Percentiles rank a stretch among this genome's conserved stretches.
Evolutionary conservation across 2,329 filamentous ascomycete species (phyloP).

Genomic region (Exophiala sp.): DNA sequence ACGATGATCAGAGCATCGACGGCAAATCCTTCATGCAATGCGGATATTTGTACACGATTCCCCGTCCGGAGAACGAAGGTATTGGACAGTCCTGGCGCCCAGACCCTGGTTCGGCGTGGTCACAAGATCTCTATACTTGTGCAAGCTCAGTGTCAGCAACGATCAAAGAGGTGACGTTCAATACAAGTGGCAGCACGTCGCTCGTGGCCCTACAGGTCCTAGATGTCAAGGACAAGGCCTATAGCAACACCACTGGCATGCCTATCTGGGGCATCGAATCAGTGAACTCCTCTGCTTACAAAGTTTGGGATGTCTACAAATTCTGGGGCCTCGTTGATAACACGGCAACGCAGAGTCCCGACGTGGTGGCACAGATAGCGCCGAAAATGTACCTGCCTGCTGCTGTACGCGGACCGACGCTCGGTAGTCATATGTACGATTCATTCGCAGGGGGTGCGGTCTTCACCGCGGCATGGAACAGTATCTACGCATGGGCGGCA

Average conservation of each 20-base stretch:
- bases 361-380: background rate
- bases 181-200: constrained; percentile 33
- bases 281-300: background rate
- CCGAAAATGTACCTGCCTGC: background rate
- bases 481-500: constrained; percentile 1
- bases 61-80: background rate
- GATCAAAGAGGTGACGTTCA: constrained; percentile 46
- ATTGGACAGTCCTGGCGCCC: constrained; percentile 32
- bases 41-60: constrained; percentile 1
- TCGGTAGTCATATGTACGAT: constrained; percentile 1
- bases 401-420: background rate
- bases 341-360: background rate
- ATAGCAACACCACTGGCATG: constrained; percentile 31
- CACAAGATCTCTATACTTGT: constrained; percentile 43
- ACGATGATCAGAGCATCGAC: background rate
- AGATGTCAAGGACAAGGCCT: constrained; percentile 38
- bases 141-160: constrained; percentile 41
- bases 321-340: background rate
- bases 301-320: constrained; percentile 32
- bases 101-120: constrained; percentile 43
- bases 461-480: constrained; percentile 2
- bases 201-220: constrained; percentile 32
- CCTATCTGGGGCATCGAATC: constrained; percentile 41
- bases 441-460: background rate
- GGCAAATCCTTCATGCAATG: constrained; percentile 1